phyloP scores from a whole-genome alignment of 768 basidiomycete genomes.

The Tephrocybe rancida region DNA sequence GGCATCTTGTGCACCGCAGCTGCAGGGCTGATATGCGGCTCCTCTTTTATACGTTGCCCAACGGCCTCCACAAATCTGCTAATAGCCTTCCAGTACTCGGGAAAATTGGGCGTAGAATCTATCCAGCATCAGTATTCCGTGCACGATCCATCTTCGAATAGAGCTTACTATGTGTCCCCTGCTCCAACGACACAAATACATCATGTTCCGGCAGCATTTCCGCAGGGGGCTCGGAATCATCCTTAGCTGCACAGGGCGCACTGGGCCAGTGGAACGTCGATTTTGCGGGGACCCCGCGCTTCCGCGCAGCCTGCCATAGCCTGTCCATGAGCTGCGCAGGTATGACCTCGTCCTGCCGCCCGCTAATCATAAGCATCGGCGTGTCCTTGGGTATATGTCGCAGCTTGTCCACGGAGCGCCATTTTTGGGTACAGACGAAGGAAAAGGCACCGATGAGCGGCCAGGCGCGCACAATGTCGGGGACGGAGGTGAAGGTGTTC shows the following conservation, averaged over 20 bases:
- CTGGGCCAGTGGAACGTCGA: slow-evolving; percentile 35
- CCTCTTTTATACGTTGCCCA: not conserved
- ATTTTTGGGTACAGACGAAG: slow-evolving; percentile 77
- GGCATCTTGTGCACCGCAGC: not conserved
- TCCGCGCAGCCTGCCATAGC: slow-evolving; percentile 53
- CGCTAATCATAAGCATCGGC: slow-evolving; percentile 79
- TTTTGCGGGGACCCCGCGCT: slow-evolving; percentile 30
- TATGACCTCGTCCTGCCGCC: slow-evolving; percentile 61
- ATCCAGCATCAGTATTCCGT: not conserved
- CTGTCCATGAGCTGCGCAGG: slow-evolving; percentile 64
- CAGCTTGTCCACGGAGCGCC: slow-evolving; percentile 71
- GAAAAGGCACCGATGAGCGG: slow-evolving; percentile 66
- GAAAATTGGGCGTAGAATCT: not conserved
- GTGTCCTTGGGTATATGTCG: slow-evolving; percentile 50
- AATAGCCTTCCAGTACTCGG: not conserved
- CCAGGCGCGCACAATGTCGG: slow-evolving; percentile 66
- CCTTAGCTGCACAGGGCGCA: slow-evolving; percentile 41
- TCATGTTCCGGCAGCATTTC: slow-evolving; percentile 11
- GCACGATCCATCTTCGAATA: not conserved
- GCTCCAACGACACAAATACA: slow-evolving; percentile 36
- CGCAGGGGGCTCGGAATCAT: slow-evolving; percentile 27
- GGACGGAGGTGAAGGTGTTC: slow-evolving; percentile 87
- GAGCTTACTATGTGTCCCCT: slow-evolving; percentile 37
- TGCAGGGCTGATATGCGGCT: not conserved
- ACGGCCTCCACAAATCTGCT: not conserved